Evolutionary conservation across 495 filamentous ascomycete species (phyloP).

Genomic region (Annulohypoxylon bovei): DNA sequence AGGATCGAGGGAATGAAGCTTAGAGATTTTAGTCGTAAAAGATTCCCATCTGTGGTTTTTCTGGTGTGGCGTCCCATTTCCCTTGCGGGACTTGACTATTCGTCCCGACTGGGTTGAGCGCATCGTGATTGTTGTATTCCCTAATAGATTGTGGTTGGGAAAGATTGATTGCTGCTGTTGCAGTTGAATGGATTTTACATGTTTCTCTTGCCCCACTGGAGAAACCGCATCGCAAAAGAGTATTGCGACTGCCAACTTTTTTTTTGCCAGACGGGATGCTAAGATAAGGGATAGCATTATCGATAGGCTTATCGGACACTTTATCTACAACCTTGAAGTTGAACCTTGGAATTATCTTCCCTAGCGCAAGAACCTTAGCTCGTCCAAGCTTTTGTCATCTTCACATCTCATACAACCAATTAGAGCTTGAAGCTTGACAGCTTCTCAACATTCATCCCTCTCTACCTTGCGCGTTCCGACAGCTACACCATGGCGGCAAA

Average conservation of each 20-base stretch:
- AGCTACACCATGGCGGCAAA: slow-evolving; percentile 68
- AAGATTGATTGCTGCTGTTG: slow-evolving; percentile 14
- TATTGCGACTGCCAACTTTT: slow-evolving; percentile 27
- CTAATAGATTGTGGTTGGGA: background rate
- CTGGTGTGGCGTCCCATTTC: slow-evolving; percentile 75
- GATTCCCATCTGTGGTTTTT: slow-evolving; percentile 89
- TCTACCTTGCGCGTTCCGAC: slow-evolving; percentile 3
- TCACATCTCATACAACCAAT: slow-evolving; percentile 5
- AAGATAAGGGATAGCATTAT: slow-evolving; percentile 20
- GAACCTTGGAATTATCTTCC: too few relatives aligned
- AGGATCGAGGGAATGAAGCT: slow-evolving; percentile 86
- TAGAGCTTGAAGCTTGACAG: slow-evolving; percentile 1
- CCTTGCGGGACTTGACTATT: slow-evolving; percentile 71
- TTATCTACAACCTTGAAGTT: too few relatives aligned
- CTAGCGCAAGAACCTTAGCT: too few relatives aligned
- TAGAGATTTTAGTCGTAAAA: slow-evolving; percentile 92
- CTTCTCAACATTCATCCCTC: background rate
- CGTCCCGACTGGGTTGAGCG: slow-evolving; percentile 69
- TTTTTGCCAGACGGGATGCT: slow-evolving; percentile 1
- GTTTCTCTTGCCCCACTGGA: slow-evolving; percentile 23
- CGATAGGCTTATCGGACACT: slow-evolving; percentile 4
- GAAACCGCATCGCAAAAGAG: slow-evolving; percentile 20
- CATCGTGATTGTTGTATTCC: slow-evolving; percentile 48
- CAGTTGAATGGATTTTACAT: slow-evolving; percentile 9
- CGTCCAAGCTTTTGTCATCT: background rate